phyloP scores from a whole-genome alignment of 257 asterid genomes.

The Gentiana straminea region DNA sequence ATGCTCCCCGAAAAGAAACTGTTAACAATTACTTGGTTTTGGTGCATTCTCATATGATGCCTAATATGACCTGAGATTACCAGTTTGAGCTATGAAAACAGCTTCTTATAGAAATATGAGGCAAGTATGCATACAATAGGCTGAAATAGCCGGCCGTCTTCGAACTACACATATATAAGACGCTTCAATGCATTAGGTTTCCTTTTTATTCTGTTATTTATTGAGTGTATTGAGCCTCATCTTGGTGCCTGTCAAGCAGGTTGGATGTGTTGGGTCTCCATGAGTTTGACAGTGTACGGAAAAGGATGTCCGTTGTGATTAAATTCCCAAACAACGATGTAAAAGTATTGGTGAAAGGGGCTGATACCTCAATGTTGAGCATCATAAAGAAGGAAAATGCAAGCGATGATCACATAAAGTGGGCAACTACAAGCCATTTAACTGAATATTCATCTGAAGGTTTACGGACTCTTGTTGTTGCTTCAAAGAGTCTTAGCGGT shows the following conservation, averaged over 20 bases:
- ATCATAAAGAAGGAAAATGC: conserved; percentile 41
- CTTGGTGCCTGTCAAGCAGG: conserved; percentile 34
- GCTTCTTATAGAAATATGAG: no score
- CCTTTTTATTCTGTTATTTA: no score
- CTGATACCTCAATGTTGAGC: conserved; percentile 86
- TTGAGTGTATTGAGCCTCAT: no score
- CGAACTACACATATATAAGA: no score
- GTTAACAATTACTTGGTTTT: no score
- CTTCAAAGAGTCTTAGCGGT: conserved; percentile 60
- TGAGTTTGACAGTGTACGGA: conserved; percentile 96
- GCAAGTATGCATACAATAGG: no score
- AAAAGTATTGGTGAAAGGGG: conserved; percentile 95
- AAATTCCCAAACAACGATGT: conserved; percentile 69
- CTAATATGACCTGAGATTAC: no score
- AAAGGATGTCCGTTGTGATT: conserved; percentile 94
- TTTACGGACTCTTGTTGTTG: conserved; percentile 90
- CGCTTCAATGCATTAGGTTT: no score
- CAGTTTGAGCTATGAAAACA: no score
- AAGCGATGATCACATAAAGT: conserved; percentile 31
- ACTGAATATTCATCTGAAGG: conserved; percentile 90
- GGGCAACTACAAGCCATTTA: conserved; percentile 54
- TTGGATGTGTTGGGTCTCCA: conserved; percentile 97
- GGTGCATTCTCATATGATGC: no score
- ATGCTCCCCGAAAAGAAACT: no score
- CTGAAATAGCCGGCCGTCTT: neutral